Evolutionary conservation across 257 asterid species (phyloP).

Genomic region (Solanum peruvianum): DNA sequence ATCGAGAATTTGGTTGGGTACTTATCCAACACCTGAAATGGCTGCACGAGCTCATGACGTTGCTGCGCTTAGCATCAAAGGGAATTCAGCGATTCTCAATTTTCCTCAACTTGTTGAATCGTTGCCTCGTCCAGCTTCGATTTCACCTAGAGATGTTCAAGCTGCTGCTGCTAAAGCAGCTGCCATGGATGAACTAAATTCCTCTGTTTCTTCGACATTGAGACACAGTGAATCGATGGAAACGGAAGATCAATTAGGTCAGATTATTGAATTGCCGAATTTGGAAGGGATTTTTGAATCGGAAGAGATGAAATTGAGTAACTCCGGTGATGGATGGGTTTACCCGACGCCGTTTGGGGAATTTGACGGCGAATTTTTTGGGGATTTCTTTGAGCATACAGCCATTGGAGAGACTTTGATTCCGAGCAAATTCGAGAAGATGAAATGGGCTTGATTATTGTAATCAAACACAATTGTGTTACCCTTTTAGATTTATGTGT

Average conservation of each 20-base stretch:
- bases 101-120: background rate
- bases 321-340: constrained; percentile 49
- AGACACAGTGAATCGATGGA: background rate
- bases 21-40: constrained; percentile 1
- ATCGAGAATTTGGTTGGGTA: background rate
- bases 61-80: background rate
- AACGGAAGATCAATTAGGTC: constrained; percentile 45
- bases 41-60: constrained; percentile 5
- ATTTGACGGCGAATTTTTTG: constrained; percentile 29
- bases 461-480: background rate
- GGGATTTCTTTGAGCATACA: constrained; percentile 24
- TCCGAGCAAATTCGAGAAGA: constrained; percentile 1
- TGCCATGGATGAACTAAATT: background rate
- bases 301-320: constrained; percentile 30
- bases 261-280: constrained; percentile 77
- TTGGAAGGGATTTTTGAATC: constrained; percentile 42
- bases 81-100: background rate
- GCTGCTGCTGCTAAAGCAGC: constrained; percentile 2
- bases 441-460: constrained; percentile 2
- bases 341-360: constrained; percentile 46
- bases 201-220: background rate
- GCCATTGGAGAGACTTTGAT: constrained; percentile 17
- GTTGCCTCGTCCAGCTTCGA: background rate
- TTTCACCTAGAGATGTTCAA: background rate
- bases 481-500: background rate